Evolutionary conservation across 768 basidiomycete species (phyloP), one percentile per base, ranked within the genome.

Genomic region (Auricularia sp.): DNA sequence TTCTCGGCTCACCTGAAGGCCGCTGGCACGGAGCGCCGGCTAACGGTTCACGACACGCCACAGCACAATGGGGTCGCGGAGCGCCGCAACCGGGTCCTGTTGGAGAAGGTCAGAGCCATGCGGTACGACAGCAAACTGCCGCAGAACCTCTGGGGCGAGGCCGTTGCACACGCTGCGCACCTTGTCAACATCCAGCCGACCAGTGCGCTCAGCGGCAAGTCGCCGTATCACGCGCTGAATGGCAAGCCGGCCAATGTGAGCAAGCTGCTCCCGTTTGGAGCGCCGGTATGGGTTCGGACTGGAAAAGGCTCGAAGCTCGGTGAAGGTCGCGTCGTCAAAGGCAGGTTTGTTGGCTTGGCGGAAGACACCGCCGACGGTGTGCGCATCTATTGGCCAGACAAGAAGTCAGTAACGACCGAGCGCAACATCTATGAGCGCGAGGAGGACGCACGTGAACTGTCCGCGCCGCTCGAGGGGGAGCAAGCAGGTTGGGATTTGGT

Each of bases 51-150:
- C 29, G 11, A 67, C 53, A 62, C 67, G 3, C 67, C 71, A 3
- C 34, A 79, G 68, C 68, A 71, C 39, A 69, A 72, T 39, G 68
- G 71, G n/a, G 47, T 71, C n/a, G 64, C 70, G 0, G 69, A 72
- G 53, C 54, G 70, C 12, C 56, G 68, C 12, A 70, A 72, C 33
- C 65, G 70, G 3, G 68, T 63, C 0, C 51, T 72, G 4, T 23
- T 64, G 1, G 66, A 72, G 36, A 16, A 44, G 3, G 66, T 60
- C 0, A 58, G 64, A 5, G 11, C 65, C 8, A 70, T 73, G 68
- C 66, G 69, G 0, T 3, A 36, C 2, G 67, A 66, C 7, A 63
- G 64, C 11, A 18, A 47, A 0, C 64, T 71, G 1, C 54, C 70
- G 0, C 43, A 58, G 0, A 14, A 61, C 0, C 70, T 66, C 63